Evolutionary conservation across 352 stramenopile genomes (phyloP).

Genomic region (Pythium sukuiense): DNA sequence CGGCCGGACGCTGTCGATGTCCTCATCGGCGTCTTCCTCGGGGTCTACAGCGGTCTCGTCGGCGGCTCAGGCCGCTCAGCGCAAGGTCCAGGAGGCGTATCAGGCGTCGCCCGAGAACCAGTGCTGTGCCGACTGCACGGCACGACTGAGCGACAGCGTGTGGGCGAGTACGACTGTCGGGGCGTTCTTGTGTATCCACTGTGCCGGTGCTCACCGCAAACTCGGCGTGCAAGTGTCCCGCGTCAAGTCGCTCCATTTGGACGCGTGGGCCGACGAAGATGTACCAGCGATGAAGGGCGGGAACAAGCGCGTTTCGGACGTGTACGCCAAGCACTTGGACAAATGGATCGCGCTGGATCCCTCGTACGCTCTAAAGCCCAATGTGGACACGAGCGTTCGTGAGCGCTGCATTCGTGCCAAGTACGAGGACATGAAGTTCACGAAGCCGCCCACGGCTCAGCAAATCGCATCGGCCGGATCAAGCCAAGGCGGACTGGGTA

Average conservation of each 20-base stretch:
- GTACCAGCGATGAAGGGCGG: constrained; percentile 66
- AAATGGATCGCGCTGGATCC: constrained; percentile 52
- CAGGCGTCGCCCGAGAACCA: constrained; percentile 61
- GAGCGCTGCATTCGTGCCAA: constrained; percentile 68
- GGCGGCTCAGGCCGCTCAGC: constrained; percentile 92
- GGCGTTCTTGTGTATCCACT: constrained; percentile 95
- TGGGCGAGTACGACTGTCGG: constrained; percentile 95
- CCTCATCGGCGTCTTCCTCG: constrained; percentile 91
- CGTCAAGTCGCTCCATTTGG: constrained; percentile 79
- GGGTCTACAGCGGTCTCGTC: constrained; percentile 85
- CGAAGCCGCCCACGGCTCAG: constrained; percentile 35
- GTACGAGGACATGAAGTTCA: constrained; percentile 71
- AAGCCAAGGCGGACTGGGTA: not conserved
- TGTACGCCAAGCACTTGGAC: constrained; percentile 57
- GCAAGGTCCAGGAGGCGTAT: constrained; percentile 67
- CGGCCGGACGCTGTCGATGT: constrained; percentile 9
- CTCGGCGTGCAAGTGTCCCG: constrained; percentile 94
- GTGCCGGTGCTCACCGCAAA: constrained; percentile 92
- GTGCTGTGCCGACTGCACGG: constrained; percentile 77
- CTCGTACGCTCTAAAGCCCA: constrained; percentile 39
- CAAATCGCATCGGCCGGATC: constrained; percentile 11
- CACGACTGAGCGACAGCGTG: constrained; percentile 76
- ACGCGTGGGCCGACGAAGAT: constrained; percentile 77
- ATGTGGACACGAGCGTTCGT: constrained; percentile 37
- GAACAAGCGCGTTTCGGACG: constrained; percentile 64